Conservation (phyloP, 73 alveolate species). For the Stentor roeselii region DNA sequence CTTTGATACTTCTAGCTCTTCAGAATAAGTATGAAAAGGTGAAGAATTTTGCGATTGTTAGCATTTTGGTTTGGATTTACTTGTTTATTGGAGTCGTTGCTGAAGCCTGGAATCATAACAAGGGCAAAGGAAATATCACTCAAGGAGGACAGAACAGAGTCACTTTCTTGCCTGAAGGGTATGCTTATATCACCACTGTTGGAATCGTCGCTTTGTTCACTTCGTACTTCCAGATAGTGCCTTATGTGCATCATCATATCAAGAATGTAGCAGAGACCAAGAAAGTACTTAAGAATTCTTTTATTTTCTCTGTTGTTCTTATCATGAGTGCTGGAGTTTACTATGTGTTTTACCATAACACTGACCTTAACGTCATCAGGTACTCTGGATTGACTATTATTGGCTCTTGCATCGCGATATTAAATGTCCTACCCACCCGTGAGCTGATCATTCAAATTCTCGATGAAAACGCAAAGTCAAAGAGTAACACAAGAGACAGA, state of each 20-base stretch:
- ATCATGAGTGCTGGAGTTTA: not conserved
- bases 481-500: not conserved
- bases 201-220: not conserved
- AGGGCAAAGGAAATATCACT: too few relatives aligned
- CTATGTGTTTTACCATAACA: not conserved
- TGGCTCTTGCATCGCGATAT: not conserved
- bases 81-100: not conserved
- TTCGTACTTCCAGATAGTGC: not conserved
- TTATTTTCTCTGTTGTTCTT: too few relatives aligned
- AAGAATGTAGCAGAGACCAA: not conserved
- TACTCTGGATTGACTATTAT: not conserved
- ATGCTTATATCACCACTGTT: not conserved
- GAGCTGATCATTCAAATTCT: not conserved
- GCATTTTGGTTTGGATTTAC: not conserved
- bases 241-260: not conserved
- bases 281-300: not conserved
- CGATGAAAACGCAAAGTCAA: not conserved
- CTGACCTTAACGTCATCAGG: not conserved
- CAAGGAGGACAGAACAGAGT: too few relatives aligned
- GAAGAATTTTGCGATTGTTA: not conserved
- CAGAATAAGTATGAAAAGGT: not conserved
- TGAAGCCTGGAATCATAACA: not conserved
- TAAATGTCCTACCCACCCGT: not conserved
- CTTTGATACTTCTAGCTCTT: not conserved
- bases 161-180: not conserved